These are phyloP conservation scores for Aspergillus hortae DNA, from an alignment of 2,329 filamentous ascomycete genomes.

Conservation along the genomic window DNA sequence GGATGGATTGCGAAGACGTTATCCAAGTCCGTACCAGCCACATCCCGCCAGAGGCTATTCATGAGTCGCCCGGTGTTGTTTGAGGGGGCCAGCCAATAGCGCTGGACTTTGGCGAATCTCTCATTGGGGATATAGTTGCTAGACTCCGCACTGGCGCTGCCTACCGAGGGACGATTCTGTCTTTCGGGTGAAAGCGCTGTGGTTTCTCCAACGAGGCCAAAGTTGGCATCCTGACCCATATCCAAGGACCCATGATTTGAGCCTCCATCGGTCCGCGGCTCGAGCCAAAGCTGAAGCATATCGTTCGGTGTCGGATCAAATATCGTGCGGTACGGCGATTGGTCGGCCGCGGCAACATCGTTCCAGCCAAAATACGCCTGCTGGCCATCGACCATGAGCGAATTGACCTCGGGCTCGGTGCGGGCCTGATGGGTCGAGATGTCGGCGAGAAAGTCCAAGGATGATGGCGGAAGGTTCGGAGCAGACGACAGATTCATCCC, in stretches of 20 bases:
- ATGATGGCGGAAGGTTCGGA: constrained; percentile 30
- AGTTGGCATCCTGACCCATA: constrained; percentile 21
- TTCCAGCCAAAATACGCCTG: constrained; percentile 31
- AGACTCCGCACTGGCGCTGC: constrained; percentile 19
- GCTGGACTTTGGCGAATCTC: constrained; percentile 40
- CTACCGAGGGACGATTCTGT: constrained; percentile 20
- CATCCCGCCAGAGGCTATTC: constrained; percentile 41
- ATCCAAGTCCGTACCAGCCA: constrained; percentile 33
- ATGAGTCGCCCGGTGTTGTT: constrained; percentile 38
- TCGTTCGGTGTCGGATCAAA: constrained; percentile 29
- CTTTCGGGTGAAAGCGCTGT: constrained; percentile 18
- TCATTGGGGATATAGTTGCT: constrained; percentile 36
- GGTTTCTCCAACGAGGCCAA: constrained; percentile 22
- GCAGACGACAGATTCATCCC: constrained; percentile 27
- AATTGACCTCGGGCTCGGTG: constrained; percentile 23
- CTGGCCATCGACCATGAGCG: constrained; percentile 27
- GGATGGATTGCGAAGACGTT: constrained; percentile 37
- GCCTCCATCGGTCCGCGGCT: constrained; percentile 28
- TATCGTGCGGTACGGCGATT: constrained; percentile 18
- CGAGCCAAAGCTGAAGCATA: constrained; percentile 35
- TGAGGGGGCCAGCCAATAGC: constrained; percentile 40
- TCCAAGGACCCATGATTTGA: constrained; percentile 30
- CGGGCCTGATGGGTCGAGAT: constrained; percentile 33
- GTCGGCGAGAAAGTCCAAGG: constrained; percentile 40
- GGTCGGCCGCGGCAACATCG: constrained; percentile 21